Base-by-base conservation (phyloP, 2,329 filamentous ascomycete genomes). In the Catunica adiposa region DNA sequence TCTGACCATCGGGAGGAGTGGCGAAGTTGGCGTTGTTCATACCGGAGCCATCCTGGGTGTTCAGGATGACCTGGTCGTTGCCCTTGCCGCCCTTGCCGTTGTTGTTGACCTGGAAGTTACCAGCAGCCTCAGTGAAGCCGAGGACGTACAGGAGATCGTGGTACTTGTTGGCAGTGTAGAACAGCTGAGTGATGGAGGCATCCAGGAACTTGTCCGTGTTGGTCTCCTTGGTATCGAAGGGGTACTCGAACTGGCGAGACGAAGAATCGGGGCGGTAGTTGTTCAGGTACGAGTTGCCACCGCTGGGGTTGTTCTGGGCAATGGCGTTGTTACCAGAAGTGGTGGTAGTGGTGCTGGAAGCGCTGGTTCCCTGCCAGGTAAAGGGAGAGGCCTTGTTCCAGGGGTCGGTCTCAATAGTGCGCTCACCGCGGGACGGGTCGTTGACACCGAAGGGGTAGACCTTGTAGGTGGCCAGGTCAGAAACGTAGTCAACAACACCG, bases 101-200 rank as follows among this genome's bases (percentile, higher is more conserved):
- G 68, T 80, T 80, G 67, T 78, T 74, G 54, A 65, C 62, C 65
- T 81, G 71, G 64, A 81, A 82, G 66, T 82, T 82, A 4, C 78
- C 78, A 1, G 78, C 77, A 1, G 60, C 64, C 64, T 81, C 78
- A 37, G 68, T 75, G 64, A 81, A 81, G 3, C 78, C 78, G 0
- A 81, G 71, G 4, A 67, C 63, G 61, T 80, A 74, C 8, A 81
- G 69, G 0, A 82, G 63, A 56, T 82, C 79, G 61, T 81, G 78
- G 65, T 76, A 80, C 34, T 68, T 70, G 68, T 81, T 80, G 34
- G 71, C 69, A 0, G 76, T 79, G 68, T 81, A 82, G 66, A 79
- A 82, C 3, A 80, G 70, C 65, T 82, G 78, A 0, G 75, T 72
- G 53, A 77, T 67, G 0, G 78, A 78, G 1, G 76, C 76, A 50